A percentile compares a stretch with the other conserved stretches of the same genome.
Evolutionary conservation across 345 rosid species (phyloP).

Genomic region (Raphanus sativus): DNA sequence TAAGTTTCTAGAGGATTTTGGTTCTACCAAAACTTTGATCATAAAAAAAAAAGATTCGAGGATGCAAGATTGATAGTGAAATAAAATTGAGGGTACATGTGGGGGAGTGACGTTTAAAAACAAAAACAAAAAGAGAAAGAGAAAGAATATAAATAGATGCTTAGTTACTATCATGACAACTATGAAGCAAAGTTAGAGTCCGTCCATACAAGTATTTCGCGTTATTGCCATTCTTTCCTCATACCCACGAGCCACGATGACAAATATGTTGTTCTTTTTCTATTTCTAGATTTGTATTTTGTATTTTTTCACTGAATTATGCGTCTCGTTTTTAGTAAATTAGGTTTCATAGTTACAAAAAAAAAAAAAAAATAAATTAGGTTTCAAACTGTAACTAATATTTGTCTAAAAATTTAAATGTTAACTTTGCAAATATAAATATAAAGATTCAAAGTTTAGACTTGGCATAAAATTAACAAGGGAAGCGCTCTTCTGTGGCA

Average conservation of each 20-base stretch:
- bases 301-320: background rate
- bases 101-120: conserved; percentile 38
- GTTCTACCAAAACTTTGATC: background rate
- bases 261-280: background rate
- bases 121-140: conserved; percentile 27
- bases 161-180: conserved; percentile 32
- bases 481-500: background rate
- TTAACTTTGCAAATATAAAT: background rate
- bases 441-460: background rate
- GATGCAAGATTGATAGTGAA: conserved; percentile 38
- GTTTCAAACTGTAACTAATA: background rate
- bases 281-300: background rate
- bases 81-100: conserved; percentile 28
- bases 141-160: conserved; percentile 38
- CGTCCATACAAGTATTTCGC: conserved; percentile 35
- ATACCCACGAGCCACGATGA: conserved; percentile 19
- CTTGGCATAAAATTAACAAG: background rate
- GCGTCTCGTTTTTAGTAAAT: background rate
- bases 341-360: too few species aligned
- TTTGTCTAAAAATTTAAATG: background rate
- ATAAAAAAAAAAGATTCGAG: conserved; percentile 15
- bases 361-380: too few species aligned
- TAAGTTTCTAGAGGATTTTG: background rate
- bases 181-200: conserved; percentile 32
- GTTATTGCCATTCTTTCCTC: conserved; percentile 20